Conservation (phyloP, 768 basidiomycete genomes). For the Suillus placidus region DNA sequence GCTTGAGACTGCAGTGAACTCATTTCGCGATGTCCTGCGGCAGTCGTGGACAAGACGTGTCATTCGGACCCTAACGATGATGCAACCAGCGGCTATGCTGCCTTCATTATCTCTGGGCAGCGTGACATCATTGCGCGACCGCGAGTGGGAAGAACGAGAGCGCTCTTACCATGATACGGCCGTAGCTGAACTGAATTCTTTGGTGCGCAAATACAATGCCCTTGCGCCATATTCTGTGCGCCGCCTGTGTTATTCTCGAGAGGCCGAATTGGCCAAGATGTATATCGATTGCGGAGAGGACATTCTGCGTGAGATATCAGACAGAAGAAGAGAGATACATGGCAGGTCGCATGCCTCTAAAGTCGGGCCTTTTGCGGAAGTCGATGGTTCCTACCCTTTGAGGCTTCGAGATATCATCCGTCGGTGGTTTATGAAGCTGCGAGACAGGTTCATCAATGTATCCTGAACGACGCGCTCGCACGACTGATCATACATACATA, state of each 20-base stretch:
- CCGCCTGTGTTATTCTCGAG: constrained; percentile 57
- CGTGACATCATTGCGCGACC: constrained; percentile 55
- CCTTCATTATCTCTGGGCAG: constrained; percentile 39
- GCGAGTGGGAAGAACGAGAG: constrained; percentile 72
- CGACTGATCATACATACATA: not conserved
- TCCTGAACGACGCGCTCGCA: not conserved
- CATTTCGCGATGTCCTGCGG: constrained; percentile 66
- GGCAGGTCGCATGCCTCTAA: not conserved
- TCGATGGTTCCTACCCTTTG: constrained; percentile 15
- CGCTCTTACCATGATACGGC: constrained; percentile 67
- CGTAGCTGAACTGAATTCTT: constrained; percentile 69
- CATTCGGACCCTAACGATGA: constrained; percentile 58
- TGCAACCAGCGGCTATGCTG: constrained; percentile 43
- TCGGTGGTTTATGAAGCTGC: constrained; percentile 27
- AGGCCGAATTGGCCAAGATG: constrained; percentile 57
- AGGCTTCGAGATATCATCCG: constrained; percentile 33
- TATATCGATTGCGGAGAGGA: constrained; percentile 56
- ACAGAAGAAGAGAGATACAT: constrained; percentile 21
- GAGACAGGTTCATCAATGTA: constrained; percentile 10
- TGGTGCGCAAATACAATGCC: constrained; percentile 79
- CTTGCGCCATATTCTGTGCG: constrained; percentile 81
- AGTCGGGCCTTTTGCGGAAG: constrained; percentile 13
- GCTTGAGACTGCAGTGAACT: constrained; percentile 59
- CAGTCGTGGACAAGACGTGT: constrained; percentile 79
- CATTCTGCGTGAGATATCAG: constrained; percentile 46